Evolutionary conservation across 352 stramenopile genomes (phyloP), one percentile per base, ranked within the genome.

Genomic region (Pythium grandisporangium): DNA sequence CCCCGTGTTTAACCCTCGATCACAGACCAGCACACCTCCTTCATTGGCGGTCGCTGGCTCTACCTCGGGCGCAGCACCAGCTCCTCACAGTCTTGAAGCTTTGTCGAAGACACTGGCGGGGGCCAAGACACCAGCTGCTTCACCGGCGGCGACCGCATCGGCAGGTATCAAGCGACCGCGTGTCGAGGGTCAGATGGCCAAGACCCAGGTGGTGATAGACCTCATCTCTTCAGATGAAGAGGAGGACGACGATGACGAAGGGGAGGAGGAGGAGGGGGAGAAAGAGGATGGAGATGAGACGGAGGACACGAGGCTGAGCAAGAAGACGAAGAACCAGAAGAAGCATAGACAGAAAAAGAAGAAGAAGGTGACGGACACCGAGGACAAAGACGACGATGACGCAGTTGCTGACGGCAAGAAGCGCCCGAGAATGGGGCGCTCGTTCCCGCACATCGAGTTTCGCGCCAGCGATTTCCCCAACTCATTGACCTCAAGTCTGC

Each of bases 161-260:
- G 11, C 19, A 11, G 33, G 33, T 20, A 20, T 7, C 33, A n/a
- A 38, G 12, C 12, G 33, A 20, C 33, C 33, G 33, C 33, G 16
- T n/a, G 11, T 7, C 14, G 7, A 17, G 17, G 23, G 2, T n/a
- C n/a, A n/a, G n/a, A n/a, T n/a, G n/a, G n/a, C n/a, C n/a, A n/a
- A n/a, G n/a, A n/a, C n/a, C 36, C 25, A 38, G 6, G 53, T 52
- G n/a, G 34, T 67, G 14, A 67, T 67, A 21, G 58, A 63, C 44
- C 39, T 67, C 35, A 67, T 67, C 19, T 67, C 58, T 5, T 66
- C 57, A 5, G 53, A 56, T 24, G 58, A 67, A n/a, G 58, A 63
- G 6, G 50, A 43, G 7, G 33, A 42, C 2, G 35, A 46, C 1
- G 45, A 38, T 20, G 14, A 30, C 6, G 17, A n/a, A 19, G 10